These are phyloP conservation scores for Endoconidiophora laricicola DNA, from an alignment of 2,329 filamentous ascomycete species.

Conservation along the genomic window DNA sequence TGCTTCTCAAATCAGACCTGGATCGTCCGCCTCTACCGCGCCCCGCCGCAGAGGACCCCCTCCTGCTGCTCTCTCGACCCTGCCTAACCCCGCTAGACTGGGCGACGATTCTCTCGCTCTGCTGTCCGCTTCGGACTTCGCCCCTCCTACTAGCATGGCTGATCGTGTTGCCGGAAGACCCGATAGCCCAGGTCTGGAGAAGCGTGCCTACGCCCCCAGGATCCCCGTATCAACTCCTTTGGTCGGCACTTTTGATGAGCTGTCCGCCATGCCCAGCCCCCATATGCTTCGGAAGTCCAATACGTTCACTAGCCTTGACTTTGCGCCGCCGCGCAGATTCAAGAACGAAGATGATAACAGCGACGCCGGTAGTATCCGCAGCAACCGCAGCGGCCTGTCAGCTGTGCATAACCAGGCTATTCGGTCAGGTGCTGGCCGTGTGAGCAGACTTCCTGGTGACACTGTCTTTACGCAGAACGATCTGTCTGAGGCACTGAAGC, in stretches of 20 bases:
- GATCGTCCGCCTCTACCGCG: constrained; percentile 44
- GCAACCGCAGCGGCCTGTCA: constrained; percentile 60
- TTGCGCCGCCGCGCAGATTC: constrained; percentile 62
- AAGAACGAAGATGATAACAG: constrained; percentile 43
- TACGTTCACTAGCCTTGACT: constrained; percentile 66
- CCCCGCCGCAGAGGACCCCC: constrained; percentile 35
- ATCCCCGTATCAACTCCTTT: constrained; percentile 64
- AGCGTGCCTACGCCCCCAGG: constrained; percentile 56
- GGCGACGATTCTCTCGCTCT: constrained; percentile 64
- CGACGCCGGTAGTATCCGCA: constrained; percentile 46
- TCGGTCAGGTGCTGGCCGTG: constrained; percentile 67
- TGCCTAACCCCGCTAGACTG: constrained; percentile 76
- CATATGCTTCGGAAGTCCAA: constrained; percentile 60
- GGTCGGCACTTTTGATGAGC: constrained; percentile 71
- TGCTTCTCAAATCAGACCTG: constrained; percentile 30
- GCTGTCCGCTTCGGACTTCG: constrained; percentile 61
- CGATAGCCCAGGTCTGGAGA: constrained; percentile 46
- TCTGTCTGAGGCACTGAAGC: constrained; percentile 43
- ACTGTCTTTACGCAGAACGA: constrained; percentile 63
- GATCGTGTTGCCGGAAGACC: constrained; percentile 55
- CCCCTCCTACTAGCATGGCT: constrained; percentile 51
- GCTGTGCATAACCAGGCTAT: constrained; percentile 52
- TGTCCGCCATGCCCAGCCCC: constrained; percentile 74
- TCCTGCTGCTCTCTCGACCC: constrained; percentile 52
- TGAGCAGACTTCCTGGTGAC: constrained; percentile 69